Evolutionary conservation across 805 yeast species (phyloP), one percentile per base, ranked within the genome.

Genomic region (Hyphopichia homilentoma): DNA sequence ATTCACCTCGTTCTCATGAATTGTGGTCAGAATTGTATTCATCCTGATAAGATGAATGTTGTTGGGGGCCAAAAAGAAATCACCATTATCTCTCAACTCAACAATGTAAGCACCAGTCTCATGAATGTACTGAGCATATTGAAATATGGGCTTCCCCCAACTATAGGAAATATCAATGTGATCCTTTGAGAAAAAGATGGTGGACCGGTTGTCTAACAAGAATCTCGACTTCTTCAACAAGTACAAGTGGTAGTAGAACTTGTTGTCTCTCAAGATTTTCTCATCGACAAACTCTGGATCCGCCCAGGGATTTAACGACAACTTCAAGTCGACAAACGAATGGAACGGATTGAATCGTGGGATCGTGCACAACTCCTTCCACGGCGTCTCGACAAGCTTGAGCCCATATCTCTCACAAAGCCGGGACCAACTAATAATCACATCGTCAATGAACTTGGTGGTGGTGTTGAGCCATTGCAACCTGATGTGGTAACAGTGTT

Each of bases 381-480:
- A 85, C 1, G 98, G 97, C 0, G 89, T 81, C 49, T 90, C 97
- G 13, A 89, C 93, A 26, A 69, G 48, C 33, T 61, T 65, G 39
- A 93, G 67, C 0, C 96, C 97, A 49, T 85, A 86, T 34, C 94
- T 58, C 38, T 87, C 95, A 46, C 96, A 86, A 29, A 81, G 65
- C 35, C 96, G 71, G 0, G 87, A 75, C 85, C 97, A 83, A 29
- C 77, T 47, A 17, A 39, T 48, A 11, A 55, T 48, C 5, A 57
- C 47, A 33, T 54, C 59, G 27, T 56, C 61, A 26, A 61, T 54
- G 33, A 61, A 59, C 50, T 84, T 84, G 2, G 95, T 83, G 0
- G 97, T 87, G 0, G 95, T 79, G 39, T 84, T 86, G 20, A 90
- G 61, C 99, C 99, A 93, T 52, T 93, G 97, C 9, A 90, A 56